phyloP scores from a whole-genome alignment of 345 rosid genomes.

The Iberis pinnata region DNA sequence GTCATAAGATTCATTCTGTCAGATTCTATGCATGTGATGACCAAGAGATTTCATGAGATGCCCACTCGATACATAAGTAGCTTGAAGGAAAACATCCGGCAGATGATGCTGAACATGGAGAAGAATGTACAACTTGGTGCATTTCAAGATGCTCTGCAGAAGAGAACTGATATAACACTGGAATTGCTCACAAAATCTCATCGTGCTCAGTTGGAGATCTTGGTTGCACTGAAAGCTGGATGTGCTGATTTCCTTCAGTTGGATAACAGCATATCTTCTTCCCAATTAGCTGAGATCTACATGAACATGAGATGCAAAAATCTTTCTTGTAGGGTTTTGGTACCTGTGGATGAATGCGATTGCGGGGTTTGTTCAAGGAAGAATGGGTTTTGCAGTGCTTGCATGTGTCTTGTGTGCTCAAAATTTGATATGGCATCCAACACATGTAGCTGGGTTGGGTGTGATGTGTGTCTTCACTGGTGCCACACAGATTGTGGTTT shows the following conservation, averaged over 20 bases:
- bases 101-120: constrained; percentile 57
- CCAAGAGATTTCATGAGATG: constrained; percentile 75
- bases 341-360: constrained; percentile 95
- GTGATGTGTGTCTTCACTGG: constrained; percentile 98
- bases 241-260: constrained; percentile 58
- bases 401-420: constrained; percentile 95
- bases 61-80: constrained; percentile 46
- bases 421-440: constrained; percentile 89
- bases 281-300: constrained; percentile 84
- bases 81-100: constrained; percentile 70
- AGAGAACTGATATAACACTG: constrained; percentile 54
- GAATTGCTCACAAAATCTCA: constrained; percentile 58
- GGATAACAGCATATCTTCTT: constrained; percentile 42
- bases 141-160: constrained; percentile 50
- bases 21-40: constrained; percentile 68
- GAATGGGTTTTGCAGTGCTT: constrained; percentile 85
- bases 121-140: constrained; percentile 48
- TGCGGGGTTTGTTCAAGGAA: constrained; percentile 79
- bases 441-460: constrained; percentile 98
- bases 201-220: constrained; percentile 71
- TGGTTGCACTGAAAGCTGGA: constrained; percentile 77
- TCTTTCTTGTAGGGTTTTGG: constrained; percentile 48
- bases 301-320: constrained; percentile 75
- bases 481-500: constrained; percentile 93
- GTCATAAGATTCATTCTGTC: constrained; percentile 57